Percentiles rank a stretch among this genome's conserved stretches.
Conservation (phyloP, 2,329 filamentous ascomycete species). For the Metarhizium rileyi region DNA sequence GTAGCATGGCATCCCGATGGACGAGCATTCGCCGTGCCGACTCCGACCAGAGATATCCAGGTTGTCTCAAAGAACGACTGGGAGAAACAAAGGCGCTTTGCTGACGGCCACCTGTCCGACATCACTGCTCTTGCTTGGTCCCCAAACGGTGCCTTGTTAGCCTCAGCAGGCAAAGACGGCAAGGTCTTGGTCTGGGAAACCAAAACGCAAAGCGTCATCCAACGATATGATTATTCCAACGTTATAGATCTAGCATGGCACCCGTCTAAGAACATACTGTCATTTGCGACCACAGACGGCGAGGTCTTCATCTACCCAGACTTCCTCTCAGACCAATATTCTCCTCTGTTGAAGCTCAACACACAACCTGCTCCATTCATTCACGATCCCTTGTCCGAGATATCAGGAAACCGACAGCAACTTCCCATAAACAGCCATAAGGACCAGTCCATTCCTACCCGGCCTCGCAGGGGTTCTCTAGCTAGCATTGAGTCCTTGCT, state of each 20-base stretch:
- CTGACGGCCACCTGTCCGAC: constrained; percentile 69
- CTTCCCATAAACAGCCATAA: constrained; percentile 42
- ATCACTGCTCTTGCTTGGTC: constrained; percentile 89
- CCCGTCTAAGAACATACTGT: constrained; percentile 75
- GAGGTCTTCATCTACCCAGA: constrained; percentile 85
- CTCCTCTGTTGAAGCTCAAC: constrained; percentile 44
- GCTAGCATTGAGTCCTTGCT: constrained; percentile 81
- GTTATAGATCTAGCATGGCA: constrained; percentile 88
- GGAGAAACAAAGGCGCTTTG: constrained; percentile 74
- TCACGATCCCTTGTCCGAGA: constrained; percentile 65
- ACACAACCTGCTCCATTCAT: constrained; percentile 76
- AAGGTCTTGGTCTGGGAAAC: constrained; percentile 81
- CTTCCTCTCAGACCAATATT: constrained; percentile 50
- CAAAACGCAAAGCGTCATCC: constrained; percentile 72
- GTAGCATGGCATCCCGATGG: constrained; percentile 92
- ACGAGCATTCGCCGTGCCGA: constrained; percentile 77
- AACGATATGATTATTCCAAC: constrained; percentile 69
- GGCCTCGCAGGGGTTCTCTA: constrained; percentile 50
- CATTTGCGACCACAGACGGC: constrained; percentile 86
- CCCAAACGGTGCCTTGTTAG: constrained; percentile 83
- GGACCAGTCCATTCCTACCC: constrained; percentile 35
- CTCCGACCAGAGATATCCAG: constrained; percentile 72
- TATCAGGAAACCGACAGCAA: constrained; percentile 53
- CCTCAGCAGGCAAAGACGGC: constrained; percentile 56
- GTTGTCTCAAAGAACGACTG: constrained; percentile 84